Evolutionary conservation across 2,329 filamentous ascomycete species (phyloP), one percentile per base, ranked within the genome.

Genomic region (Dactylellina sp.): DNA sequence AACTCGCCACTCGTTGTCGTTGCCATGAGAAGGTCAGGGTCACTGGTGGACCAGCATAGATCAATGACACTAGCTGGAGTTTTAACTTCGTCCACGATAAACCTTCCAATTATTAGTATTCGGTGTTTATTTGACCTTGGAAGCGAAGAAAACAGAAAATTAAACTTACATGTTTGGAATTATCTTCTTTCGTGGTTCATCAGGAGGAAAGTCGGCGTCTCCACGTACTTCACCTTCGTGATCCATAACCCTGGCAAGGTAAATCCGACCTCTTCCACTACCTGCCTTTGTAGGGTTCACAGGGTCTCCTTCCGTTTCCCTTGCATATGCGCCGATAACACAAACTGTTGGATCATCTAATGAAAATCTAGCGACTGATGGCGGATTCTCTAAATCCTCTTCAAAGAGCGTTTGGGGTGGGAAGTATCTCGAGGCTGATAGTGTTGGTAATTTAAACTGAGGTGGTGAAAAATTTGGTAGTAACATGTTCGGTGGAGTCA

Each of bases 401-500:
- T 75, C 75, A 7, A 75, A 74, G 4, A 76, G 63, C 7, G 60
- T 66, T 22, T 74, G 71, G 0, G 76, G 76, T 12, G 76, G 75
- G 47, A 75, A 76, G 42, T 75, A 77, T 35, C 61, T 74, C 7
- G 75, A 76, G n/a, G 75, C 75, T 3, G 71, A 74, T 11, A 77
- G 37, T 7, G 50, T 71, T 12, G 75, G 76, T 14, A 77, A 56
- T 42, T 76, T 76, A 32, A 76, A 76, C 24, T 74, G 57, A 1
- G 75, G 75, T 14, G 71, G 75, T 1, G 60, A 65, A 44, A 77
- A 77, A 44, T 77, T 75, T 20, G 76, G 76, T 2, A 77, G 71
- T 14, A 71, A 35, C 76, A 77, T 77, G 24, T 76, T 75, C 2
- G 76, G 75, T 2, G 76, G 75, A 1, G 75, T 62, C 76, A 77